Evolutionary conservation across 352 stramenopile species (phyloP).

Genomic region (Phytopythium cucurbitacearum): DNA sequence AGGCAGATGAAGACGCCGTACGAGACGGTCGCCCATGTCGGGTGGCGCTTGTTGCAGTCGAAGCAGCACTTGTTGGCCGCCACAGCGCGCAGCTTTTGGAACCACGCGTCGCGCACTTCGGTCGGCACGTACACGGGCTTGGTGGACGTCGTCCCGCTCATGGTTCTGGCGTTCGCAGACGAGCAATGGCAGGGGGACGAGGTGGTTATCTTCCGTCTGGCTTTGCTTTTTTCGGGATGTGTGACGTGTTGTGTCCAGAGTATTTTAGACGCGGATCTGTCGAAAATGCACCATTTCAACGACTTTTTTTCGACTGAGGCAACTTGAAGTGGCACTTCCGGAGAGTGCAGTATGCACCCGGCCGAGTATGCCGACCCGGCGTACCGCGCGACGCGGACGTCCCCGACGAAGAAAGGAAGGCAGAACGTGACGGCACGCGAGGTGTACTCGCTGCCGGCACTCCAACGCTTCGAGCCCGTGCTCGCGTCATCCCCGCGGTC

Average conservation of each 20-base stretch:
- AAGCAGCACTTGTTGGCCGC: conserved; percentile 92
- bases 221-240: background rate
- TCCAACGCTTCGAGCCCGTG: conserved; percentile 68
- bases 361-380: no score
- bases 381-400: no score
- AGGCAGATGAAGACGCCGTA: conserved; percentile 97
- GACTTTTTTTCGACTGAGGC: no score
- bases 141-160: conserved; percentile 16
- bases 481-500: conserved; percentile 27
- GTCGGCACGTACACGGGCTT: conserved; percentile 76
- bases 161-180: conserved; percentile 5
- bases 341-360: no score
- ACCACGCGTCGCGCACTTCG: conserved; percentile 76
- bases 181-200: background rate
- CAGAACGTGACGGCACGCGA: conserved; percentile 14
- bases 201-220: background rate
- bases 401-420: background rate
- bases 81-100: conserved; percentile 75
- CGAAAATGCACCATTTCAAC: no score
- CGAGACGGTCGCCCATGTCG: conserved; percentile 93
- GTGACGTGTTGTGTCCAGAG: no score
- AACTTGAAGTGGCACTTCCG: no score
- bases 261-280: no score
- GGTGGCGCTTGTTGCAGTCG: conserved; percentile 95
- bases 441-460: conserved; percentile 46